These are phyloP conservation scores for Populus hybrid DNA, from an alignment of 441 rosid species.

Conservation along the genomic window DNA sequence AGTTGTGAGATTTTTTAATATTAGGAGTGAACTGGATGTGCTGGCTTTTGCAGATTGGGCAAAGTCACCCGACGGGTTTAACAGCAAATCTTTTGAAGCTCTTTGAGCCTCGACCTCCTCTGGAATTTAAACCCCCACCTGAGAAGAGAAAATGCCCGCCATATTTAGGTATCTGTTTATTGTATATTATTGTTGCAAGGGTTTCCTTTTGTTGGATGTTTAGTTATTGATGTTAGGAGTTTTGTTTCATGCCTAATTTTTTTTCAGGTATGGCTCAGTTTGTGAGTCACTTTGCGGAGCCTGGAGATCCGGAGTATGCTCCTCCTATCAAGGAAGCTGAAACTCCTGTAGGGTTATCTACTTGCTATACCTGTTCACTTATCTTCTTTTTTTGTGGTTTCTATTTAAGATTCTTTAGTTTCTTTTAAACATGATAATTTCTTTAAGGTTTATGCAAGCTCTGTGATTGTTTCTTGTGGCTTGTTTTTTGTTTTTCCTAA, in stretches of 20 bases:
- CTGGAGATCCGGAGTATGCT: conserved; percentile 83
- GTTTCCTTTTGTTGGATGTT: neutral
- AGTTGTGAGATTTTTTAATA: neutral
- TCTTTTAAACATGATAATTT: neutral
- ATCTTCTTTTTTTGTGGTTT: neutral
- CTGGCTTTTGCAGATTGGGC: conserved; percentile 73
- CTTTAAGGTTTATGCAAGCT: neutral
- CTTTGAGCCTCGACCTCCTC: conserved; percentile 87
- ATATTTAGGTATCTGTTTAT: conserved; percentile 45
- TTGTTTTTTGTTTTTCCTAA: neutral
- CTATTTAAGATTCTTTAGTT: neutral
- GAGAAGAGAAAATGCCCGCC: conserved; percentile 93
- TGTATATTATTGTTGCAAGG: neutral
- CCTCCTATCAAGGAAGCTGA: conserved; percentile 80
- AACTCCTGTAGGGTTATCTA: conserved; percentile 60
- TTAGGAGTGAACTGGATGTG: conserved; percentile 7
- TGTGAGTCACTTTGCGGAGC: conserved; percentile 81
- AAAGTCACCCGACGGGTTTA: conserved; percentile 93
- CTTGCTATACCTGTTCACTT: neutral
- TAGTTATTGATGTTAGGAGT: neutral
- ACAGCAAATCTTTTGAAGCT: conserved; percentile 86
- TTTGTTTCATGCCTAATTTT: neutral
- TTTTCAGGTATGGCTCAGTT: conserved; percentile 83
- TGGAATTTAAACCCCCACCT: conserved; percentile 80
- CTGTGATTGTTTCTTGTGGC: neutral